Evolutionary conservation across 495 filamentous ascomycete species (phyloP).

Genomic region (Podospora fimiseda): DNA sequence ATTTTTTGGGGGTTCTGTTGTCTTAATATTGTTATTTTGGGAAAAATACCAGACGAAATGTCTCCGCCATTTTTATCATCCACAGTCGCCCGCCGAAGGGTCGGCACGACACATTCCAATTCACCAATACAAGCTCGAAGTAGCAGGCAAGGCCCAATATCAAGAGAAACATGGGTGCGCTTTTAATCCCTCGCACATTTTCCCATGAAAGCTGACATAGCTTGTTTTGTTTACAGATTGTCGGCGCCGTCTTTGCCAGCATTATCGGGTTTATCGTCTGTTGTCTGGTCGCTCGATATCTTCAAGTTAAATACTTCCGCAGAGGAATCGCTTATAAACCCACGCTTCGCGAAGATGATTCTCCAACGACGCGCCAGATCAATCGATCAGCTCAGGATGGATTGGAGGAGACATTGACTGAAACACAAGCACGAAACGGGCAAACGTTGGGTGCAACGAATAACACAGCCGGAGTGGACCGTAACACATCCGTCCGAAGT

Average conservation of each 20-base stretch:
- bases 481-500: slow-evolving; percentile 80
- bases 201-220: no score
- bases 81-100: not conserved
- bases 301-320: slow-evolving; percentile 48
- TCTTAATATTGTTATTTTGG: not conserved
- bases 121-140: not conserved
- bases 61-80: not conserved
- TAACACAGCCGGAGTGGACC: slow-evolving; percentile 52
- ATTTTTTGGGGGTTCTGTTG: not conserved
- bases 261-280: slow-evolving; percentile 14
- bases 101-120: not conserved
- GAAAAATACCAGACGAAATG: slow-evolving; percentile 4
- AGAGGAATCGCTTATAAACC: slow-evolving; percentile 17
- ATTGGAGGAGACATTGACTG: slow-evolving; percentile 13
- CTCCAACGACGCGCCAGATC: slow-evolving; percentile 16
- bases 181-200: no score
- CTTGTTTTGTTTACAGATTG: slow-evolving; percentile 20
- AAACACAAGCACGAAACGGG: slow-evolving; percentile 2
- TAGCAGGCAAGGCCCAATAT: not conserved
- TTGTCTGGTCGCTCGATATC: slow-evolving; percentile 20
- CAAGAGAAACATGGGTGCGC: not conserved
- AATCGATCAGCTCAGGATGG: slow-evolving; percentile 20
- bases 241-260: slow-evolving; percentile 16
- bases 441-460: slow-evolving; percentile 5
- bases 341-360: slow-evolving; percentile 18